phyloP scores from a whole-genome alignment of 176 grass and related monocot genomes.

The Miscanthus lutarioriparius region DNA sequence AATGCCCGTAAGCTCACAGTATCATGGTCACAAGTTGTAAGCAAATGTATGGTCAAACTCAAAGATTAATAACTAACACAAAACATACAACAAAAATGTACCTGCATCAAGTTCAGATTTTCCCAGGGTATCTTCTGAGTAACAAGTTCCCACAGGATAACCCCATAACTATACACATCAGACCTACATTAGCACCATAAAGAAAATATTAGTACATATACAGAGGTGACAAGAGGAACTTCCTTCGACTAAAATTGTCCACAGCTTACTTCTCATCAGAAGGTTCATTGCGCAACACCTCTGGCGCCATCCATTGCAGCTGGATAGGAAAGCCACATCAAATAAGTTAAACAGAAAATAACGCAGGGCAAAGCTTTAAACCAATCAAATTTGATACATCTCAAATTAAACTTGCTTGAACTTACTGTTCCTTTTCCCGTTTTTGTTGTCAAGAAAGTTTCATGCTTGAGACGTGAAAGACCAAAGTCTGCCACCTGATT shows the following conservation, averaged over 20 bases:
- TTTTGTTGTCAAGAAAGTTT: conserved; percentile 94
- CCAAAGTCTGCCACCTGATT: conserved; percentile 98
- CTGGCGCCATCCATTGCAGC: conserved; percentile 99
- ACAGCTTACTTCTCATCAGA: conserved; percentile 85
- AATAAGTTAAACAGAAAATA: conserved; percentile 40
- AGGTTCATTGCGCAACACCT: conserved; percentile 95
- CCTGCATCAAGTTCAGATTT: conserved; percentile 98
- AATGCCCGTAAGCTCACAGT: conserved; percentile 10
- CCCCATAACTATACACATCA: conserved; percentile 97
- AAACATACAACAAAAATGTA: conserved; percentile 33
- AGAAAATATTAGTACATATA: conserved; percentile 40
- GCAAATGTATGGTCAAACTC: background rate
- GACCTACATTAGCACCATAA: conserved; percentile 59
- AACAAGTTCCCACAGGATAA: conserved; percentile 97
- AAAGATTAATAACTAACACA: background rate
- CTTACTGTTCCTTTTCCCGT: conserved; percentile 95
- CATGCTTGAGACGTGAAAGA: conserved; percentile 91
- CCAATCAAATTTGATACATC: background rate
- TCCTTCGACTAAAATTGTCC: conserved; percentile 12
- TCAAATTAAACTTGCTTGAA: conserved; percentile 29
- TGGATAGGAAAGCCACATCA: conserved; percentile 33
- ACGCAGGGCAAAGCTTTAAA: conserved; percentile 17
- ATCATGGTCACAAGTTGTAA: conserved; percentile 16
- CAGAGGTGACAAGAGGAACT: background rate
- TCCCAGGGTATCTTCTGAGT: conserved; percentile 99